phyloP scores from a whole-genome alignment of 345 rosid genomes.

The Crucihimalaya himalaica region DNA sequence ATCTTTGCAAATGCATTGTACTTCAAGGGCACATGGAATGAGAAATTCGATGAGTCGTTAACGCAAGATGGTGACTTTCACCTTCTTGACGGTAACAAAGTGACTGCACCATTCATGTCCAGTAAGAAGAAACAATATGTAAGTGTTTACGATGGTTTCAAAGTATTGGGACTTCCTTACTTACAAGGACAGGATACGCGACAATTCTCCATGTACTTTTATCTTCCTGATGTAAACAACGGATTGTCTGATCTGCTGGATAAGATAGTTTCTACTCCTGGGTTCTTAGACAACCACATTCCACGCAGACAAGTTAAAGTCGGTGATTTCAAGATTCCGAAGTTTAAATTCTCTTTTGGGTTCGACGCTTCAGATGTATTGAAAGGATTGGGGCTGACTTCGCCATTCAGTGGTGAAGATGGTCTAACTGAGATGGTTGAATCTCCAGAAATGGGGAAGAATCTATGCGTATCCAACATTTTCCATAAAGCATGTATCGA shows the following conservation, averaged over 20 bases:
- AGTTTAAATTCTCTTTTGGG: constrained; percentile 58
- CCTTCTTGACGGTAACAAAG: constrained; percentile 54
- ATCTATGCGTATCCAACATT: constrained; percentile 50
- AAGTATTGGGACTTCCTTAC: constrained; percentile 76
- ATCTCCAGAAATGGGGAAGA: constrained; percentile 42
- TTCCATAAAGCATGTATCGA: constrained; percentile 69
- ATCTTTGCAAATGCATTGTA: constrained; percentile 79
- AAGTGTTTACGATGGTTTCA: constrained; percentile 57
- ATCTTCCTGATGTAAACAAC: constrained; percentile 66
- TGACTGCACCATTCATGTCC: constrained; percentile 74
- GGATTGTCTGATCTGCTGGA: constrained; percentile 58
- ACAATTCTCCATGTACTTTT: constrained; percentile 69
- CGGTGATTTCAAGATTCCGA: constrained; percentile 60
- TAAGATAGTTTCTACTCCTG: constrained; percentile 47
- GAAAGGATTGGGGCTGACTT: constrained; percentile 53
- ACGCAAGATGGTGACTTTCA: constrained; percentile 66
- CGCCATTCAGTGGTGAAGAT: constrained; percentile 56
- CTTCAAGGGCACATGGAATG: constrained; percentile 81
- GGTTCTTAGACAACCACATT: constrained; percentile 54
- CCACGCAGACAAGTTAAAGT: constrained; percentile 45
- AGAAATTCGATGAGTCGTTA: constrained; percentile 56
- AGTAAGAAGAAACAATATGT: constrained; percentile 61
- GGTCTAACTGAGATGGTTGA: constrained; percentile 67
- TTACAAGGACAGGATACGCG: constrained; percentile 69
- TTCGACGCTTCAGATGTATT: constrained; percentile 57